Conservation (phyloP, 1,139 yeast species). For the Saccharomyces hybrid region DNA sequence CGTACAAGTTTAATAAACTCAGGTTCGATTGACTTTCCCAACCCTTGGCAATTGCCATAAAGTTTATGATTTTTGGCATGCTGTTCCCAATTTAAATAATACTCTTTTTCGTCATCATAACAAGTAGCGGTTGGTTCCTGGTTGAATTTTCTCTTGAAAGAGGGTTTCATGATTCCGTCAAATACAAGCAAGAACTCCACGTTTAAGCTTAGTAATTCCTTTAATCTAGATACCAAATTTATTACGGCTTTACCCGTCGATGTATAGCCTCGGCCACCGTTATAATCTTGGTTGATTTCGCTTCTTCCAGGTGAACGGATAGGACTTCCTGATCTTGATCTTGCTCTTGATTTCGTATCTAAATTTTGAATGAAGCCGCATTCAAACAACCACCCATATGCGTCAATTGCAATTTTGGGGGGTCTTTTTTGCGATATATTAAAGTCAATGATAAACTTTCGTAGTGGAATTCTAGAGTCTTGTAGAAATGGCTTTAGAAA, state of each 20-base stretch:
- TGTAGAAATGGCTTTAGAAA: slow-evolving; percentile 36
- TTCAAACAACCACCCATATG: slow-evolving; percentile 59
- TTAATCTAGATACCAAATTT: slow-evolving; percentile 46
- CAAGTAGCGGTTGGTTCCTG: not conserved
- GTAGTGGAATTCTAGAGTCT: slow-evolving; percentile 40
- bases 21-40: slow-evolving; percentile 10
- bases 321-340: not conserved
- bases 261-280: not conserved
- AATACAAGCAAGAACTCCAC: slow-evolving; percentile 59
- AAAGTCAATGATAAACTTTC: slow-evolving; percentile 40
- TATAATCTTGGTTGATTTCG: not conserved
- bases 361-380: slow-evolving; percentile 30
- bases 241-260: slow-evolving; percentile 20
- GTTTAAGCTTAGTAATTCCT: slow-evolving; percentile 46
- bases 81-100: slow-evolving; percentile 1
- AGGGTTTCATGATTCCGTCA: slow-evolving; percentile 63
- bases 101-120: not conserved
- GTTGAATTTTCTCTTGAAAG: slow-evolving; percentile 33
- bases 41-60: slow-evolving; percentile 13
- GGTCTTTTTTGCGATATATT: slow-evolving; percentile 37
- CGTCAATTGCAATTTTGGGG: slow-evolving; percentile 64
- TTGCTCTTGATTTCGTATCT: not conserved
- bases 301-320: slow-evolving; percentile 1
- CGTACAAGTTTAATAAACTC: slow-evolving; percentile 25
- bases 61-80: slow-evolving; percentile 4